Base-by-base conservation (phyloP, 176 grass and related monocot species). In the Areca catechu region DNA sequence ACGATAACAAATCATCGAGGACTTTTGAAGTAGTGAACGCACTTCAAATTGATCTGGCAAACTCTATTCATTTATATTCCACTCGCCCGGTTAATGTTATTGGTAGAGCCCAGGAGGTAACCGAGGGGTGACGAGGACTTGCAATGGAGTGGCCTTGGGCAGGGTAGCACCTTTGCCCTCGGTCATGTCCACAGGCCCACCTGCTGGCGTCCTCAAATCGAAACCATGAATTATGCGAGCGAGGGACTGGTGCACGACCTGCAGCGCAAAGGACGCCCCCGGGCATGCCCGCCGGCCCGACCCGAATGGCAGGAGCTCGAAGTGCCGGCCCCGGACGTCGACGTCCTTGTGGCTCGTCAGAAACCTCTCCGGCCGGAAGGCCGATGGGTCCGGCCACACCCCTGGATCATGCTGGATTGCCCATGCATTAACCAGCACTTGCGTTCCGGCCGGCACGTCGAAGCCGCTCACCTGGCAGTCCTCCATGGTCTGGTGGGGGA, bases 271-370 rank as follows among this genome's bases (percentile, higher is more conserved):
- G 0, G 78, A 66, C 62, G 60, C 58, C 9, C 88, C 88, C 1
- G 88, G 83, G 73, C 88, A 91, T 28, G 63, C 57, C 75, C 76
- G 24, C 72, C 79, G 62, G 1, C 83, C 83, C 1, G 79, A 70
- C 6, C 88, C 79, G 69, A 92, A 92, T 16, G 88, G 78, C 65
- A 92, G 69, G 68, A 83, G 86, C 56, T 68, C 79, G 2, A 53
- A 60, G 19, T 22, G 63, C 60, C 59, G 53, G 56, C 58, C 67
- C 1, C 71, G 71, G 72, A 86, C 79, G 3, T 74, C 74, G 34
- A 61, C 3, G 5, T 78, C 54, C 0, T 2, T 37, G 7, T 10
- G 37, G 0, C 57, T 66, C 27, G 60, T 82, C 1, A 50, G 28
- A 62, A 90, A 90, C 25, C 78, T 49, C 61, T 87, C 83, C 20